Conservation (phyloP, 495 filamentous ascomycete genomes). For the Cercophora scortea region DNA sequence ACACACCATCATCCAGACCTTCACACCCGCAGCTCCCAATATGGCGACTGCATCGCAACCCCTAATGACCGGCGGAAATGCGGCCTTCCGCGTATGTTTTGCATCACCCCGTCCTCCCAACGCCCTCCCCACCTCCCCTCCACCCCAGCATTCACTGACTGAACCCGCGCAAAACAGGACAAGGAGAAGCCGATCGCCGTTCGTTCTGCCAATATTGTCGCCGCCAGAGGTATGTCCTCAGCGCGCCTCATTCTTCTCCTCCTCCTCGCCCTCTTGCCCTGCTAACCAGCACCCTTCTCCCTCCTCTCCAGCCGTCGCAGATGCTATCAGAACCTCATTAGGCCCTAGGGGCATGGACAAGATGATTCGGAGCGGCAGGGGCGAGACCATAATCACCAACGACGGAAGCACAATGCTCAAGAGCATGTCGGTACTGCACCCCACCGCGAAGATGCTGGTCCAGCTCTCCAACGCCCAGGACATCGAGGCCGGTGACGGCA, state of each 20-base stretch:
- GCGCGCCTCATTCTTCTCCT: background rate
- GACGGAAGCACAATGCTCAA: constrained; percentile 98
- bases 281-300: background rate
- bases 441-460: constrained; percentile 96
- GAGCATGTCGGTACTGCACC: constrained; percentile 98
- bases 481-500: constrained; percentile 97
- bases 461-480: constrained; percentile 95
- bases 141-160: constrained; percentile 33
- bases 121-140: background rate
- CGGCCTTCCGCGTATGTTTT: constrained; percentile 67
- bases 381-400: constrained; percentile 97
- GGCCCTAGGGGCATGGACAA: constrained; percentile 79
- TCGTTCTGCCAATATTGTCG: constrained; percentile 89
- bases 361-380: constrained; percentile 97
- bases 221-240: constrained; percentile 71
- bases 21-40: constrained; percentile 23
- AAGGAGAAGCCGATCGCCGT: constrained; percentile 99
- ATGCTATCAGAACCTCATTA: constrained; percentile 80
- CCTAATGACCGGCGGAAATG: constrained; percentile 51
- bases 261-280: background rate
- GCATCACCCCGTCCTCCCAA: background rate
- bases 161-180: constrained; percentile 47
- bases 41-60: constrained; percentile 59
- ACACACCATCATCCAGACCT: background rate
- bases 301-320: constrained; percentile 65